Evolutionary conservation across 345 rosid species (phyloP), one percentile per base, ranked within the genome.

Genomic region (Arabidopsis suecica): DNA sequence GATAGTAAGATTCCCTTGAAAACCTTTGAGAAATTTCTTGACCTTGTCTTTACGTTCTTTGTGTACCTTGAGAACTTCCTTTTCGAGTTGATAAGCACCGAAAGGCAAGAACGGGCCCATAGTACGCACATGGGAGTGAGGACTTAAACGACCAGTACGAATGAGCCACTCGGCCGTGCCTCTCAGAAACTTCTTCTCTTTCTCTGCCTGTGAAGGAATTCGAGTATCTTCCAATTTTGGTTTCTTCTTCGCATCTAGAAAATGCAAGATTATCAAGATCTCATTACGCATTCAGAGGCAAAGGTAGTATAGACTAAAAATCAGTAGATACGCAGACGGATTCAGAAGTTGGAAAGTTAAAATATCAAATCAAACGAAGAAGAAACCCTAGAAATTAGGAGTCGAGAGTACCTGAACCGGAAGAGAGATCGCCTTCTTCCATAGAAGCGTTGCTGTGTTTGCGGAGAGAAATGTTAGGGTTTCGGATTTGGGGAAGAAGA

Each of bases 1-100:
- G 41, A 64, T 5, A 3, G 54, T 64, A 45, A 64, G 0, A 9
- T 64, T 64, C 8, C 68, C 68, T 1, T 64, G 28, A 64, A 64
- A 64, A 8, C 1, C 54, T 13, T 42, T 45, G 68, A 64, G 68
- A 25, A 64, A 64, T 64, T 30, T 42, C 51, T 45, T 64, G n/a
- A 50, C 55, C 25, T 28, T 64, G 5, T 64, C 55, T 64, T 64
- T 64, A 8, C 68, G 55, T n/a, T 64, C 67, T 30, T 30, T 5
- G 10, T 30, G 40, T 14, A 64, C 16, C 40, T 64, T 16, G 1
- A 64, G 1, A 28, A 64, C 41, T 44, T 64, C 25, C 5, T n/a
- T 64, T 8, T 66, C 59, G 59, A 66, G 32, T 11, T 65, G 45
- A 47, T 9, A 9, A 30, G 2, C 56, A 47, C 11, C 16, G 16